Percentiles rank a stretch among this genome's conserved stretches.
Evolutionary conservation across 441 rosid genomes (phyloP).

Genomic region (Hura crepitans): DNA sequence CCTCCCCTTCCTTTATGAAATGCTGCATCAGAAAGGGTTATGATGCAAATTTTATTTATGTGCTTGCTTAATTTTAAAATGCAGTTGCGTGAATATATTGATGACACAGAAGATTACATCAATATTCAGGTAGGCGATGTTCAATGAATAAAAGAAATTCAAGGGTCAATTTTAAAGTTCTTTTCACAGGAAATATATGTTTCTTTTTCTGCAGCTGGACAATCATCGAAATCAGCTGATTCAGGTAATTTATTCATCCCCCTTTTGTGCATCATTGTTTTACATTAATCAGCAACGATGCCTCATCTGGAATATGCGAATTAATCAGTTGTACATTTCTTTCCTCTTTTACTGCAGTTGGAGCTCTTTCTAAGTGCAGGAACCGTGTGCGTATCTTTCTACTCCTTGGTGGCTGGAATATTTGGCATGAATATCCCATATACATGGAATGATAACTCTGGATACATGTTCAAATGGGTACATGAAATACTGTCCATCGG

Average conservation of each 20-base stretch:
- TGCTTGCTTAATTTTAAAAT: constrained; percentile 25
- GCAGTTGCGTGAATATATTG: constrained; percentile 93
- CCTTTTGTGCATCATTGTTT: neutral
- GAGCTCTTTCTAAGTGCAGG: constrained; percentile 81
- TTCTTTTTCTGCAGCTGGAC: constrained; percentile 63
- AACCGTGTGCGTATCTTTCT: constrained; percentile 62
- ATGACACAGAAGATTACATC: constrained; percentile 96
- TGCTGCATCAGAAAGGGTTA: neutral
- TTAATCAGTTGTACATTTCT: neutral
- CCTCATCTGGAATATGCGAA: neutral
- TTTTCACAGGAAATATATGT: constrained; percentile 7
- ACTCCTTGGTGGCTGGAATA: constrained; percentile 71
- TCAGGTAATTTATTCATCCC: constrained; percentile 47
- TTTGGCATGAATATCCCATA: constrained; percentile 95
- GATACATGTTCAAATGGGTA: constrained; percentile 82
- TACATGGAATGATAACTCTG: constrained; percentile 62
- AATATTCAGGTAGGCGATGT: constrained; percentile 69
- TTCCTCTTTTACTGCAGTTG: constrained; percentile 46
- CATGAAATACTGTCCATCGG: constrained; percentile 13
- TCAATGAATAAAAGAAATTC: constrained; percentile 5
- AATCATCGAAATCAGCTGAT: constrained; percentile 97
- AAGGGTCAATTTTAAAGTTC: neutral
- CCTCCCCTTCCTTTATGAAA: neutral
- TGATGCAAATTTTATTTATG: neutral
- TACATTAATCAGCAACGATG: neutral